Conservation (phyloP, 176 grass and related monocot species). For the Eleusine coracana region DNA sequence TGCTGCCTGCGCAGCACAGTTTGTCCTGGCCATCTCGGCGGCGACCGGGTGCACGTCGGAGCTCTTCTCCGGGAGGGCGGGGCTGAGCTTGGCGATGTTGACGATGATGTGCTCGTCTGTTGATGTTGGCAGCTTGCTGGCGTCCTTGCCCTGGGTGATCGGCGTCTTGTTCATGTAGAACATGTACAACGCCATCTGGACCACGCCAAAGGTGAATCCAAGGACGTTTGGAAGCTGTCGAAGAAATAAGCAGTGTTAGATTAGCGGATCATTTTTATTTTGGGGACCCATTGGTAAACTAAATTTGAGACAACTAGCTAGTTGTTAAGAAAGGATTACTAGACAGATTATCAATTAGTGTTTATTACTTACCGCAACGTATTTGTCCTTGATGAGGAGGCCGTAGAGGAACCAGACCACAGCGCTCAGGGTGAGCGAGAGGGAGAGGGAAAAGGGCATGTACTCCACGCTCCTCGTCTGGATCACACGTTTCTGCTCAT, state of each 20-base stretch:
- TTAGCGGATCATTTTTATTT: neutral
- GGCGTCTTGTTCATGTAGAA: slow-evolving; percentile 60
- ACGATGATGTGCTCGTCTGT: slow-evolving; percentile 35
- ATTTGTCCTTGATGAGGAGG: slow-evolving; percentile 78
- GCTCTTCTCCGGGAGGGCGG: slow-evolving; percentile 25
- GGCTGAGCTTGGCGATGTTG: slow-evolving; percentile 46
- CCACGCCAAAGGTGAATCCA: slow-evolving; percentile 69
- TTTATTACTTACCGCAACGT: slow-evolving; percentile 54
- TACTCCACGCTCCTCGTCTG: slow-evolving; percentile 80
- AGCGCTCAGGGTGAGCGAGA: slow-evolving; percentile 82
- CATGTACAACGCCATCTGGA: slow-evolving; percentile 74
- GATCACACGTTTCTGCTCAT: slow-evolving; percentile 66
- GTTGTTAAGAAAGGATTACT: neutral
- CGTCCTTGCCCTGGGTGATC: slow-evolving; percentile 13
- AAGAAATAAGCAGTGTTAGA: neutral
- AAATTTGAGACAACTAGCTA: neutral
- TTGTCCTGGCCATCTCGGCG: slow-evolving; percentile 19
- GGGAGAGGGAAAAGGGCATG: slow-evolving; percentile 87
- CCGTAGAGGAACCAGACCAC: slow-evolving; percentile 90
- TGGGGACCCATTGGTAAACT: no score
- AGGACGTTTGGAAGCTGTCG: slow-evolving; percentile 72
- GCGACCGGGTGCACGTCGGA: slow-evolving; percentile 39
- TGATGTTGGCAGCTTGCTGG: slow-evolving; percentile 2
- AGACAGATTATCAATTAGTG: no score
- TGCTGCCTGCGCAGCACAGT: slow-evolving; percentile 1